Evolutionary conservation across 371 early-diverging fungal genomes (phyloP).

Genomic region (Mortierella sp.): DNA sequence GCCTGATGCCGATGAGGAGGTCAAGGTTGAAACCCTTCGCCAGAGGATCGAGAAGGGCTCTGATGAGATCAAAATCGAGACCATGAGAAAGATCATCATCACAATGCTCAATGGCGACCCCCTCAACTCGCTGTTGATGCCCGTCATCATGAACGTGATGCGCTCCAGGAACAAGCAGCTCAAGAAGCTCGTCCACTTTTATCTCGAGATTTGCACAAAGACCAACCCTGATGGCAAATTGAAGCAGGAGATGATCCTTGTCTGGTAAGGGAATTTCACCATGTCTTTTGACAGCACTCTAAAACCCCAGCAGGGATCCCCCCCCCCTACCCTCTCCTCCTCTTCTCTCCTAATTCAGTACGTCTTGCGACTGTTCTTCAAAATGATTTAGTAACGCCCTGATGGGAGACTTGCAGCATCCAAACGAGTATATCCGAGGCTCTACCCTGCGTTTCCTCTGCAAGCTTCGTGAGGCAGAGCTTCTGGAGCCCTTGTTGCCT

Average conservation of each 20-base stretch:
- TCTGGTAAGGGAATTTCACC: conserved; percentile 71
- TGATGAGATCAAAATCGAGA: conserved; percentile 91
- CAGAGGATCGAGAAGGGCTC: conserved; percentile 89
- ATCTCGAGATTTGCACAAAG: conserved; percentile 98
- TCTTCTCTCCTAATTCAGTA: neutral
- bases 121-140: conserved; percentile 90
- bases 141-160: conserved; percentile 96
- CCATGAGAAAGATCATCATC: conserved; percentile 91
- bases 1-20: conserved; percentile 71
- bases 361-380: neutral
- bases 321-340: too few relatives aligned
- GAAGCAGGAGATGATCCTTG: conserved; percentile 96
- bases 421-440: conserved; percentile 99
- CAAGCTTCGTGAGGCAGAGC: conserved; percentile 93
- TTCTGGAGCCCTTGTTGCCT: conserved; percentile 95
- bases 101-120: conserved; percentile 95
- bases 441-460: conserved; percentile 95
- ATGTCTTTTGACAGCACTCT: neutral
- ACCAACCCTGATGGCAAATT: conserved; percentile 91
- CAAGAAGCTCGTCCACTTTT: conserved; percentile 95
- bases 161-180: conserved; percentile 93
- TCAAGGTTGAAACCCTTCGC: conserved; percentile 76
- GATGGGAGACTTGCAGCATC: conserved; percentile 96
- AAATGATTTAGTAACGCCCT: conserved; percentile 84
- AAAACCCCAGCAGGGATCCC: neutral